Evolutionary conservation across 805 yeast genomes (phyloP), one percentile per base, ranked within the genome.

Genomic region (Candida boleticola): DNA sequence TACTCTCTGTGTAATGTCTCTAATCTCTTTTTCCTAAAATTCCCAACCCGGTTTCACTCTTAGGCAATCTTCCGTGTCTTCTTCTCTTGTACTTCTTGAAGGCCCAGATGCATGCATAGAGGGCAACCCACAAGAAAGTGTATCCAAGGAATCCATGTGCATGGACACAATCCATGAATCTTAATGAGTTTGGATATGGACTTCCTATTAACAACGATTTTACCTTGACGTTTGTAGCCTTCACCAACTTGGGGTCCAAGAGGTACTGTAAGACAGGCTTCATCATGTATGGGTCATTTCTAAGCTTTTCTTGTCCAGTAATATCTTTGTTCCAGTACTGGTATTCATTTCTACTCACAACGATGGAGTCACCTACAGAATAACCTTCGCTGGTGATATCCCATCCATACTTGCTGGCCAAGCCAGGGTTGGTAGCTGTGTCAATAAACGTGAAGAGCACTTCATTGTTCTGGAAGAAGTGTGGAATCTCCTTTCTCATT

Each of bases 311-410:
- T 0, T 54, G 45, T 0, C 82, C 84, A 20, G 44, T 42, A 3
- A 62, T 41, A 54, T 71, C 44, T 60, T 51, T 40, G 49, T 65
- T 50, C 67, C 71, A 47, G 41, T 54, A 60, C 39, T 52, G 48
- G 43, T 47, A 47, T 59, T 67, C 57, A 64, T 75, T 72, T 47
- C 72, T 72, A 25, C 71, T 63, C 2, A 83, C 60, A 2, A 85
- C 58, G 1, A 85, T 52, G 0, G 78, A 66, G 55, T 84, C 87
- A 4, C 90, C 92, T 2, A 63, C 55, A 7, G 58, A 45, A 47
- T 64, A 72, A 0, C 52, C 41, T n/a, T 55, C 50, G 1, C 60
- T 48, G 30, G 67, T 55, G 23, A 66, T 55, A 11, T 64, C 62
- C 77, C 80, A 73, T 2, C 66, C 70, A 7, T 41, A 36, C 11